Base-by-base conservation (phyloP, 495 filamentous ascomycete genomes). In the Aspergillus cavernicola region DNA sequence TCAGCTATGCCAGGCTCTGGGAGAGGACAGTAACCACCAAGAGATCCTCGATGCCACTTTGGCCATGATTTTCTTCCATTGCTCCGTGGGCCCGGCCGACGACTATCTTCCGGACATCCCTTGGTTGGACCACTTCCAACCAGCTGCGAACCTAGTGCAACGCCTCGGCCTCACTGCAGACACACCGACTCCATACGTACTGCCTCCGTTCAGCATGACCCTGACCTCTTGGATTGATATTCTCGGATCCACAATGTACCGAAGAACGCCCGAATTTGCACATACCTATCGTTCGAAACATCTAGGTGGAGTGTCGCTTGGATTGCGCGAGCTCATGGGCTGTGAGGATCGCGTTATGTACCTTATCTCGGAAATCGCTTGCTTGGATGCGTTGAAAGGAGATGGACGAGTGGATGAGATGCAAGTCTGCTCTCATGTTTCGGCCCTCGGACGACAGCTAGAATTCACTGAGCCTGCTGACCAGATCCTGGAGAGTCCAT, bases 341-440 rank as follows among this genome's bases (percentile, higher is more conserved):
- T 98, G 93, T 68, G 93, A 98, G 52, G 93, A 98, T 72, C 83
- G 85, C 19, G 84, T 98, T 62, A 97, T 98, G 93, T 98, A 96
- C 65, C 79, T 97, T 55, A 96, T 98, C 63, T 96, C 91, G 2
- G 93, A 98, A 65, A 96, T 97, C 58, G 88, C 92, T 19, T 98
- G 93, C 70, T 78, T 98, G 32, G 93, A 98, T 60, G 86, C 88
- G 2, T 77, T 97, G 52, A 95, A 92, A 78, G 71, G 73, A 26
- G 86, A 90, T 24, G 86, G 86, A 35, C 85, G 91, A 69, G 54
- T 84, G 38, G 87, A 93, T 57, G 85, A 88, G 59, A 81, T 96
- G 53, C 76, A 85, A 36, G 80, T 97, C 36, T 96, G 92, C 77
- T 74, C 82, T 9, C 91, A 96, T 67, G 88, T 97, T 20, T 82